A percentile compares a stretch with the other conserved stretches of the same genome.
Evolutionary conservation across 108 stramenopile species (phyloP).

Genomic region (Asterionellopsis glacialis): DNA sequence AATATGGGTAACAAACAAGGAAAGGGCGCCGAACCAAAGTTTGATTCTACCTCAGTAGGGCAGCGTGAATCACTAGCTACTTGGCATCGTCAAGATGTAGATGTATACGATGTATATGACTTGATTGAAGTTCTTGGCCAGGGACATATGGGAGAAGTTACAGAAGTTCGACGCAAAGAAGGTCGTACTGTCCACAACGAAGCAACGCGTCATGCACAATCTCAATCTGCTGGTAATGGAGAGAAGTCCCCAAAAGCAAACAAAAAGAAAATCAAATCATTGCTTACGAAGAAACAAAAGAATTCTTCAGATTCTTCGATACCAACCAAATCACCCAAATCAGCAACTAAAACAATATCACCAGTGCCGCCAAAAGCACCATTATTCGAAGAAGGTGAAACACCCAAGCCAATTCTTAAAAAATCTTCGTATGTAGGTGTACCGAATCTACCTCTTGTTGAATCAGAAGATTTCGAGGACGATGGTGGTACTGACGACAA

Average conservation of each 20-base stretch:
- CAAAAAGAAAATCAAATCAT: not conserved
- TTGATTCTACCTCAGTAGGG: not conserved
- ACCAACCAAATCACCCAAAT: too few species aligned
- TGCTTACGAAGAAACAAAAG: too few species aligned
- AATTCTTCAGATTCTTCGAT: too few species aligned
- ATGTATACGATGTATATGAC: slow-evolving; percentile 45
- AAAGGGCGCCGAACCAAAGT: not conserved
- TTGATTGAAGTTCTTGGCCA: slow-evolving; percentile 15
- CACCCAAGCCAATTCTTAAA: too few species aligned
- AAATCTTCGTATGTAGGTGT: too few species aligned
- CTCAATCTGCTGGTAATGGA: too few species aligned
- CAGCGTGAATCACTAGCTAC: slow-evolving; percentile 9
- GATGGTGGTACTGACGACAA: too few species aligned
- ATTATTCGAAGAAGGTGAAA: too few species aligned
- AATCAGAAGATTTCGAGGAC: too few species aligned
- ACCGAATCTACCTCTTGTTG: too few species aligned
- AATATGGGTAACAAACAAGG: slow-evolving; percentile 1
- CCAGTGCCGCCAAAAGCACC: too few species aligned
- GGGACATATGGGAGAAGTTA: slow-evolving; percentile 6
- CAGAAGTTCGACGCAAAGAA: slow-evolving; percentile 20
- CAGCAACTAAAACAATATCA: too few species aligned
- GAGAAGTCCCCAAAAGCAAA: slow-evolving; percentile 1
- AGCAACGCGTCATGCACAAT: not conserved
- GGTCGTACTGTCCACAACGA: not conserved
- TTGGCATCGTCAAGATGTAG: slow-evolving; percentile 47